phyloP scores from a whole-genome alignment of 305 asterid genomes.

The Plantago lanceolata region DNA sequence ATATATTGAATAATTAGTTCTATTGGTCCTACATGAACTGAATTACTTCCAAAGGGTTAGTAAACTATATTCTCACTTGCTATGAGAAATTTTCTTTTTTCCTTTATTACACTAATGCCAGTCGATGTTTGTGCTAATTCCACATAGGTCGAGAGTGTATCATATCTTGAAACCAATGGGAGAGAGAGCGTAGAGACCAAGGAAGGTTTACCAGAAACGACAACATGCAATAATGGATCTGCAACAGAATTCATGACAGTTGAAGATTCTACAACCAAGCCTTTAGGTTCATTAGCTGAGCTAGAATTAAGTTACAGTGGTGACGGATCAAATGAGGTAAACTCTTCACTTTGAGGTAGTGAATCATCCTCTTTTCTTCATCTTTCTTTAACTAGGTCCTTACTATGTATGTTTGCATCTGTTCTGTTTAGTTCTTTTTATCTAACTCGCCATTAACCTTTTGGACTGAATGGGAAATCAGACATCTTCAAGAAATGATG shows the following conservation, averaged over 20 bases:
- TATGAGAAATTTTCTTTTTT: background rate
- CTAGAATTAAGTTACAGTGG: too few species aligned
- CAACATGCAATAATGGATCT: conserved; percentile 18
- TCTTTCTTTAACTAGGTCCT: background rate
- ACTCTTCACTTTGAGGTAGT: conserved; percentile 27
- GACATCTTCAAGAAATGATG: conserved; percentile 24
- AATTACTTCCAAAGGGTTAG: too few species aligned
- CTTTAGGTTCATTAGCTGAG: conserved; percentile 18
- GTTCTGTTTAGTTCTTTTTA: background rate
- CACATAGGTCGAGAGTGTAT: conserved; percentile 64
- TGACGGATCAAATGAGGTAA: conserved; percentile 26
- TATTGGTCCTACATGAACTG: too few species aligned
- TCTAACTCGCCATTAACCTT: conserved; percentile 1
- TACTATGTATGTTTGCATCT: background rate
- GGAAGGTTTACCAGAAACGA: conserved; percentile 23
- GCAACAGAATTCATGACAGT: conserved; percentile 14
- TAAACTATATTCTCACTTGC: too few species aligned
- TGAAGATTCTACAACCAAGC: conserved; percentile 11
- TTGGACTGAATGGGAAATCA: conserved; percentile 21
- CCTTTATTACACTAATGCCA: background rate
- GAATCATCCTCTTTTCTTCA: background rate
- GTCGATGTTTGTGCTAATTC: conserved; percentile 21
- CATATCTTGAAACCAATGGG: conserved; percentile 43
- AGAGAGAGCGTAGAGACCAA: conserved; percentile 34
- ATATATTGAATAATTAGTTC: too few species aligned